These are phyloP conservation scores for Termitomyces sp. DNA, from an alignment of 768 basidiomycete genomes.

Conservation along the genomic window DNA sequence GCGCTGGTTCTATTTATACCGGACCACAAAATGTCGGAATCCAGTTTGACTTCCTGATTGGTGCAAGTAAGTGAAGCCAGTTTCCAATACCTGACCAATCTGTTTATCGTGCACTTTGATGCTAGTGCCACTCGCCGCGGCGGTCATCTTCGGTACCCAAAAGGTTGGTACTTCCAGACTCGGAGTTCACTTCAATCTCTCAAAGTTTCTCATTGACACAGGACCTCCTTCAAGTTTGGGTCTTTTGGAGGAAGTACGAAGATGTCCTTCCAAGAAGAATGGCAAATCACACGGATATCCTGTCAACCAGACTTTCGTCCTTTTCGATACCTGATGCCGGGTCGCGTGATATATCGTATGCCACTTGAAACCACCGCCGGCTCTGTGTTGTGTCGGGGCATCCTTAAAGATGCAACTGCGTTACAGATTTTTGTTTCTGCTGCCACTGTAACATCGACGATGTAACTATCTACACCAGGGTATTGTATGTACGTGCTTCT, in stretches of 20 bases:
- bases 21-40: slow-evolving; percentile 23
- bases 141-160: slow-evolving; percentile 31
- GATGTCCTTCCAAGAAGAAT: background rate
- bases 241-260: slow-evolving; percentile 17
- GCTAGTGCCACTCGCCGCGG: slow-evolving; percentile 26
- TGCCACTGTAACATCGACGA: background rate
- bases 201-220: background rate
- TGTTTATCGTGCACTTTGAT: background rate
- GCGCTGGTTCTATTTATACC: slow-evolving; percentile 27
- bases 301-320: slow-evolving; percentile 10
- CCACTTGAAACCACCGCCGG: background rate
- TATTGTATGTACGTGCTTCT: background rate
- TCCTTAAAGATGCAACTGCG: background rate
- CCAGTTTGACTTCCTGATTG: slow-evolving; percentile 29
- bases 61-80: slow-evolving; percentile 20
- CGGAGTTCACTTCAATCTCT: background rate
- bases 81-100: background rate
- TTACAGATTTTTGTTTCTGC: background rate
- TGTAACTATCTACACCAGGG: background rate
- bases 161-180: slow-evolving; percentile 15
- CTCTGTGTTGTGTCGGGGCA: background rate
- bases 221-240: slow-evolving; percentile 19
- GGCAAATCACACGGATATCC: background rate
- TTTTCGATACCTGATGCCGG: background rate
- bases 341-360: background rate